Percentiles rank a stretch among this genome's conserved stretches.
Conservation (phyloP, 148 eudicot species). For the Chenopodium berlandieri region DNA sequence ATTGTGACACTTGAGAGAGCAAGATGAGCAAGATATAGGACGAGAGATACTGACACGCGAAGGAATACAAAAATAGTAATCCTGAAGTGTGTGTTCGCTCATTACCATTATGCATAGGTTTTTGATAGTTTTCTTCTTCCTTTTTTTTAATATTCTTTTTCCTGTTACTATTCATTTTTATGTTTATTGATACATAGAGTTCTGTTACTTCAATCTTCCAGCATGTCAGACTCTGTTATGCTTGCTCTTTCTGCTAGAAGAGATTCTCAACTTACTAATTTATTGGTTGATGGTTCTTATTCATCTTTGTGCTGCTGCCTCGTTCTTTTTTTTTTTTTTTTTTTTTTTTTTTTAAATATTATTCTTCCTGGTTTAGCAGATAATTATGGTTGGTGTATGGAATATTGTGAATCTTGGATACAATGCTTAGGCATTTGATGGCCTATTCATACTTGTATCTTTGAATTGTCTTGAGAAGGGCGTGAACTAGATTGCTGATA, state of each 20-base stretch:
- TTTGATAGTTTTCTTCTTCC: background rate
- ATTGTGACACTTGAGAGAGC: conserved; percentile 6
- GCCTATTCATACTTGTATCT: too few species aligned
- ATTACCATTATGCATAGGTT: background rate
- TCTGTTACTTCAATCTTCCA: background rate
- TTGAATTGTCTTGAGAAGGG: background rate
- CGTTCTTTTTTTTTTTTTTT: background rate
- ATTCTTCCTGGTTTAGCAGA: background rate
- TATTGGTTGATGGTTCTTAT: background rate
- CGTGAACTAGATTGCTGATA: background rate
- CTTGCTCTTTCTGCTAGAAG: background rate
- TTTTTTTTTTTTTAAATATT: background rate
- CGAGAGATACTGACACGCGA: background rate
- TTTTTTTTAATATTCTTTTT: background rate
- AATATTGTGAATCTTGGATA: too few species aligned
- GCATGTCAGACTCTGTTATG: background rate
- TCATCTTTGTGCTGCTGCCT: background rate
- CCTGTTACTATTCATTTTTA: background rate
- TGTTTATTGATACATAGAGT: background rate
- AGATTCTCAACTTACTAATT: background rate
- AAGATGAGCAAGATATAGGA: conserved; percentile 4
- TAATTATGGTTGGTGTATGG: background rate
- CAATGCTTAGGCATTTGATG: background rate
- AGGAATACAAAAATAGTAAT: background rate
- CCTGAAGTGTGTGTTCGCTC: conserved; percentile 12